A percentile compares a stretch with the other conserved stretches of the same genome.
Evolutionary conservation across 2,329 filamentous ascomycete species (phyloP).

Genomic region (Sarocladiaceae sp.): DNA sequence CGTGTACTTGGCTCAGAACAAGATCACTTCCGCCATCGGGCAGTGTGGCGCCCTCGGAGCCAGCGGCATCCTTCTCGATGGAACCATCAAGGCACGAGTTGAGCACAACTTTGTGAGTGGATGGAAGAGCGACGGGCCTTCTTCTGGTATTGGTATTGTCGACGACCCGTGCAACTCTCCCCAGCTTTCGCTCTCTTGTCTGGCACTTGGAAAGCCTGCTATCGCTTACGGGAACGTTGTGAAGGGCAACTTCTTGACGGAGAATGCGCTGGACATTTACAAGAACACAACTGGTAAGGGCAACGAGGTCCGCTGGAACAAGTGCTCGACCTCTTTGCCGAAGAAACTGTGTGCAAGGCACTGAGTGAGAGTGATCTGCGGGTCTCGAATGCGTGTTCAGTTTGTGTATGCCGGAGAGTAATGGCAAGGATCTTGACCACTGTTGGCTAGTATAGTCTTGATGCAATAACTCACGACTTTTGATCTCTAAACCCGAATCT

Average conservation of each 20-base stretch:
- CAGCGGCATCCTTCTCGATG: constrained; percentile 21
- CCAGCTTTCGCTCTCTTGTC: constrained; percentile 11
- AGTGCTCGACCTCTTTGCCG: constrained; percentile 11
- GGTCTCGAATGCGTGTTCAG: no score
- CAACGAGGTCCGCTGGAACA: constrained; percentile 21
- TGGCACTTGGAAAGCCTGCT: constrained; percentile 10
- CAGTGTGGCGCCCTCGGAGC: constrained; percentile 10
- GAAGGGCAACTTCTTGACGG: constrained; percentile 20
- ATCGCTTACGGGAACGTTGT: constrained; percentile 21
- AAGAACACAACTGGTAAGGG: constrained; percentile 14
- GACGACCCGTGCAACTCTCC: constrained; percentile 17
- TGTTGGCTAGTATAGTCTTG: no score
- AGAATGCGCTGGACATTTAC: constrained; percentile 22
- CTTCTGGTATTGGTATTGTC: constrained; percentile 17
- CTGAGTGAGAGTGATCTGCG: no score
- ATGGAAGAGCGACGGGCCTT: constrained; percentile 15
- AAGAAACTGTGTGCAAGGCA: neutral
- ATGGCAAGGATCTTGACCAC: no score
- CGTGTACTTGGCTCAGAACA: constrained; percentile 24
- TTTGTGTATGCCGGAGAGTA: no score
- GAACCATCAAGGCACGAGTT: constrained; percentile 21
- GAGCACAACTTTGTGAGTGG: constrained; percentile 22
- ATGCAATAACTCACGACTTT: no score
- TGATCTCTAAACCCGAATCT: no score
- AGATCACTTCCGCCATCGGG: constrained; percentile 17